Percentiles rank a stretch among this genome's conserved stretches.
phyloP scores from a whole-genome alignment of 1,284 basidiomycete genomes.

The Paramarasmius palmivorus region DNA sequence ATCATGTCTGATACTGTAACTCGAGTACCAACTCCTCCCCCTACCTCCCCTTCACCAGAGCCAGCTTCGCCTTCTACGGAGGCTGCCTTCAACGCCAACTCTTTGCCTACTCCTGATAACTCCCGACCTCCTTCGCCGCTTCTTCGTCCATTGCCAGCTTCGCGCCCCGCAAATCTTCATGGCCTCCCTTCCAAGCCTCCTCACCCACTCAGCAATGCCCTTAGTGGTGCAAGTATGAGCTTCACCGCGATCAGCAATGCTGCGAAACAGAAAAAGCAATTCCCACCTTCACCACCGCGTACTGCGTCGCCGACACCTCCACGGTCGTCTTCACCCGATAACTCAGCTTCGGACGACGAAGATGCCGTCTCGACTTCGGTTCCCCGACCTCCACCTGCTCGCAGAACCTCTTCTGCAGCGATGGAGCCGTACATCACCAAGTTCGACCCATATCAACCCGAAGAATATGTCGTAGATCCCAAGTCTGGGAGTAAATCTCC shows the following conservation, averaged over 20 bases:
- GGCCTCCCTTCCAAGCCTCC: conserved; percentile 7
- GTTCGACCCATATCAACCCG: conserved; percentile 19
- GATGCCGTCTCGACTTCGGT: background rate
- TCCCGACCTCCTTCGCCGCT: conserved; percentile 21
- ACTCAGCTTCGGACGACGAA: conserved; percentile 15
- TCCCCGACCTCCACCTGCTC: conserved; percentile 10
- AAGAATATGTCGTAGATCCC: conserved; percentile 10
- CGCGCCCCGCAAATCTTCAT: conserved; percentile 5
- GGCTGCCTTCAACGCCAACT: background rate
- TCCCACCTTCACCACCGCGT: background rate
- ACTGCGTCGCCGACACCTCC: conserved; percentile 2
- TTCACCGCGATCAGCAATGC: conserved; percentile 18
- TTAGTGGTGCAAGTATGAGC: conserved; percentile 17
- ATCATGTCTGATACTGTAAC: conserved; percentile 2
- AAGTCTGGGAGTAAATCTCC: conserved; percentile 9
- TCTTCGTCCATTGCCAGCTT: conserved; percentile 7
- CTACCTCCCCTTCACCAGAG: conserved; percentile 14
- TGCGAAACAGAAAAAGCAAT: conserved; percentile 11
- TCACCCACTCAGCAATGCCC: conserved; percentile 11
- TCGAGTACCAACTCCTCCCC: conserved; percentile 5
- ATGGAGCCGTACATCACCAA: conserved; percentile 21
- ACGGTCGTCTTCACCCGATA: conserved; percentile 1
- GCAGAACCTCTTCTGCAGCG: conserved; percentile 16
- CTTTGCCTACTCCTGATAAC: conserved; percentile 14
- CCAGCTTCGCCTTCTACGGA: conserved; percentile 7